Base-by-base conservation (phyloP, 331 rosid genomes). In the Phaseolus coccineus region DNA sequence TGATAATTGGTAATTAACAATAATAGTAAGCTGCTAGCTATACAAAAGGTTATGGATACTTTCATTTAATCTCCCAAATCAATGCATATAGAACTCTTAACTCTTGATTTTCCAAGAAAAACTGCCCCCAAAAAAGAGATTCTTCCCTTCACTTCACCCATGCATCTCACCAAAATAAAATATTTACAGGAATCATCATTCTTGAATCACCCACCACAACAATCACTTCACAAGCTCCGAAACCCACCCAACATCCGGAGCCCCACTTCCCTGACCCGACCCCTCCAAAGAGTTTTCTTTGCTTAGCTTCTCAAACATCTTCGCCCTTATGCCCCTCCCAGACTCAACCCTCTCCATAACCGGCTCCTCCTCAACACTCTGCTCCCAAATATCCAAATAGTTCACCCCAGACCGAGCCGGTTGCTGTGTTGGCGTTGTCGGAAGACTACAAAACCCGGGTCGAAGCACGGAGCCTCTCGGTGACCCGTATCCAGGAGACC, bases 291-390 rank as follows among this genome's bases (percentile, higher is more conserved):
- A 86, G 24, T 93, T 96, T 69, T 93, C 97, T 73, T 89, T 91
- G 31, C 97, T 90, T 12, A 96, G 65, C 61, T 84, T 96, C 84
- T 93, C 98, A 33, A 96, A 84, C 97, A 96, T 96, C 87, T 76
- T 87, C 0, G 88, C 89, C 68, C 99, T 70, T 2, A 96, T 72
- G 8, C 67, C 85, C 70, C 99, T 93, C 0, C 99, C 99, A 0
- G 96, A 90, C 72, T 95, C 99, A 2, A 95, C 99, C 83, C 97
- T 89, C 82, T 91, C 97, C 99, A 95, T 95, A 1, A 84, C 86
- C 0, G 94, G 92, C 83, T 90, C 99, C 81, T 95, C 97, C 81
- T 85, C 96, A 8, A 71, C 47, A 3, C 81, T 67, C 71, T 73
- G 79, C 0, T 93, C 99, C 85, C 94, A 91, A 19, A 85, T 5